Percentiles rank a stretch among this genome's conserved stretches.
Conservation (phyloP, 106 monocot species). For the Platanthera guangdongensis region DNA sequence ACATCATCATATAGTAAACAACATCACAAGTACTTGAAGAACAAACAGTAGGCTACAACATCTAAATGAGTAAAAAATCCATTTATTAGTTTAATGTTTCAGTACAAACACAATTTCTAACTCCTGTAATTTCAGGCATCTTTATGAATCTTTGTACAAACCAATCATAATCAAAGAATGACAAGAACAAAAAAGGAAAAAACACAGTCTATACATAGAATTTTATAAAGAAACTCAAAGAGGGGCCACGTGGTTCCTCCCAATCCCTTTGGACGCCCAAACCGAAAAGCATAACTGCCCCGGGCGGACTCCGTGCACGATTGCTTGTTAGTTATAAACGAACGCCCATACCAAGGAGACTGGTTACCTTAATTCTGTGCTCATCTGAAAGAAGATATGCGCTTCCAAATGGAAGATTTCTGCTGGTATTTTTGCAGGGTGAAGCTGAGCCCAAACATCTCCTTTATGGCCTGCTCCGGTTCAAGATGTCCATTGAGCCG, state of each 20-base stretch:
- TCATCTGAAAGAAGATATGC: slow-evolving; percentile 19
- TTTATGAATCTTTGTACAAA: not conserved
- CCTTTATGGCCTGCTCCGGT: slow-evolving; percentile 41
- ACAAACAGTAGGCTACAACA: not conserved
- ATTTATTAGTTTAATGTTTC: not conserved
- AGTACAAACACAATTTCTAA: not conserved
- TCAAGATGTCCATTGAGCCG: slow-evolving; percentile 50
- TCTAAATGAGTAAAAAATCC: not conserved
- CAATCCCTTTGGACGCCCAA: too few relatives aligned
- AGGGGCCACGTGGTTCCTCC: too few relatives aligned
- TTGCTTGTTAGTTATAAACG: not conserved
- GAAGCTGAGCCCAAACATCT: slow-evolving; percentile 87
- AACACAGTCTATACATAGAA: too few relatives aligned
- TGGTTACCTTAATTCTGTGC: not conserved
- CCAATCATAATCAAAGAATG: not conserved
- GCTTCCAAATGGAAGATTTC: slow-evolving; percentile 55
- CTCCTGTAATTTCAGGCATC: not conserved
- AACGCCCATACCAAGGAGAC: not conserved
- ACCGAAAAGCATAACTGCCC: too few relatives aligned
- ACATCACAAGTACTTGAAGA: not conserved
- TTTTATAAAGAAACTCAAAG: too few relatives aligned
- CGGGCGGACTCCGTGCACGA: not conserved
- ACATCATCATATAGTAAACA: too few relatives aligned
- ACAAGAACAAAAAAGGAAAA: not conserved
- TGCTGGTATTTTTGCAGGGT: slow-evolving; percentile 26